Evolutionary conservation across 306 rosid genomes (phyloP), one percentile per base, ranked within the genome.

Genomic region (Lathyrus oleraceus): DNA sequence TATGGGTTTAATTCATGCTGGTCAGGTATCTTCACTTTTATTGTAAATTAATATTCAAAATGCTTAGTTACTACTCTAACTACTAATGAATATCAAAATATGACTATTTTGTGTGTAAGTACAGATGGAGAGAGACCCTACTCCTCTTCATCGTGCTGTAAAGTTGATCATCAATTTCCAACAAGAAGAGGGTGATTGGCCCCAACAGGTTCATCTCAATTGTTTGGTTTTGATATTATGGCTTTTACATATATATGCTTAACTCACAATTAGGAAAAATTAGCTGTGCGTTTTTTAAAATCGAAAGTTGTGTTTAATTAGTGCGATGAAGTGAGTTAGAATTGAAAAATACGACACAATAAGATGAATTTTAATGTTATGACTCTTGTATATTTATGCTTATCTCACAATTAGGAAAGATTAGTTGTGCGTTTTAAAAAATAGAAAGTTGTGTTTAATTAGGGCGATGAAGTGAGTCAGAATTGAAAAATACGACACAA

Each of bases 1-100:
- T 72, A 81, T 89, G 88, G 92, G 83, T 27, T 72, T 89, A 21
- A 75, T 87, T 71, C 82, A 87, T 69, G 47, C 86, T 0, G 88
- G 85, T 25, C 89, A 85, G 85, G 89, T 82, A 51, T n/a, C 9
- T 45, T 45, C 20, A 45, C 8, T 20, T 32, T 45, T 2, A n/a
- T 6, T 6, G 10, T 5, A 5, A n/a, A 45, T 45, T 5, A 23
- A 6, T 5, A 62, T 2, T 39, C 51, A 45, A 45, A 45, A n/a
- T 45, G 20, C 9, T 45, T 5, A 17, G 6, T 19, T 51, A 19
- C 57, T 1, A 49, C 23, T 17, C 48, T 30, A 30, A 30, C 35
- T 30, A 44, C 14, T 14, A 6, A 14, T n/a, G 52, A 45, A 45
- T 45, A 5, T n/a, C 7, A 45, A n/a, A n/a, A 45, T 45, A 45